A percentile compares a stretch with the other conserved stretches of the same genome.
phyloP scores from a whole-genome alignment of 352 stramenopile species.

The Pythium apleroticum region DNA sequence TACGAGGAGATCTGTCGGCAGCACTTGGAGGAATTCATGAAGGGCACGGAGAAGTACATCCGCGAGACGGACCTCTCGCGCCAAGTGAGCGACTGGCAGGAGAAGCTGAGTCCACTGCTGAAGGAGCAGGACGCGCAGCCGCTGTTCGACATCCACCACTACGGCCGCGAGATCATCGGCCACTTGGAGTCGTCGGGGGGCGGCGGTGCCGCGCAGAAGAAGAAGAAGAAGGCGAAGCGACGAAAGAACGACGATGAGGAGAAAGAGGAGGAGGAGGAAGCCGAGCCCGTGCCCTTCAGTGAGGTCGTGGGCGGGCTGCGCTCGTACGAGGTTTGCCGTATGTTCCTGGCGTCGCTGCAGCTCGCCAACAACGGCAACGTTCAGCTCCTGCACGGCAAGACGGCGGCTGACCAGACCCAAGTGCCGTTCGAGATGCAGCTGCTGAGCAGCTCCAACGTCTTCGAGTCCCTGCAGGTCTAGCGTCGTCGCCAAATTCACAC shows the following conservation, averaged over 20 bases:
- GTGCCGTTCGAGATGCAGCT: constrained; percentile 75
- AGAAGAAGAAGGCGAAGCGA: constrained; percentile 38
- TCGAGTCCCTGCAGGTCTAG: constrained; percentile 48
- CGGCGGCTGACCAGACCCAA: constrained; percentile 46
- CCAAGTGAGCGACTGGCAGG: constrained; percentile 75
- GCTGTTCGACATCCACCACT: constrained; percentile 77
- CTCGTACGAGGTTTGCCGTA: constrained; percentile 83
- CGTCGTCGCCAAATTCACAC: background rate
- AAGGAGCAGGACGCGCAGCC: constrained; percentile 67
- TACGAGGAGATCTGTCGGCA: constrained; percentile 79
- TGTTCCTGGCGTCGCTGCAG: constrained; percentile 91
- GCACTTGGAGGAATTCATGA: constrained; percentile 80
- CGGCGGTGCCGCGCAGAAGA: constrained; percentile 18
- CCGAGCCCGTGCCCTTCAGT: constrained; percentile 44
- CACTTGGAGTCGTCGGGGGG: constrained; percentile 40
- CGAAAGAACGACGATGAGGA: constrained; percentile 26
- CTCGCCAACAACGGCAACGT: constrained; percentile 91
- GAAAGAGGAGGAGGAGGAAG: constrained; percentile 10
- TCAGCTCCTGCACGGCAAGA: constrained; percentile 70
- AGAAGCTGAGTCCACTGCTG: constrained; percentile 68
- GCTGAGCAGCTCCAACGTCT: constrained; percentile 57
- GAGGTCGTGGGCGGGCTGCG: constrained; percentile 53
- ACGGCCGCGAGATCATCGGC: constrained; percentile 56
- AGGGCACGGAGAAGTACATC: constrained; percentile 77
- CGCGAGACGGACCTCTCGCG: constrained; percentile 70